A percentile compares a stretch with the other conserved stretches of the same genome.
phyloP scores from a whole-genome alignment of 2,329 filamentous ascomycete genomes.

The Chrysoporthe puriensis region DNA sequence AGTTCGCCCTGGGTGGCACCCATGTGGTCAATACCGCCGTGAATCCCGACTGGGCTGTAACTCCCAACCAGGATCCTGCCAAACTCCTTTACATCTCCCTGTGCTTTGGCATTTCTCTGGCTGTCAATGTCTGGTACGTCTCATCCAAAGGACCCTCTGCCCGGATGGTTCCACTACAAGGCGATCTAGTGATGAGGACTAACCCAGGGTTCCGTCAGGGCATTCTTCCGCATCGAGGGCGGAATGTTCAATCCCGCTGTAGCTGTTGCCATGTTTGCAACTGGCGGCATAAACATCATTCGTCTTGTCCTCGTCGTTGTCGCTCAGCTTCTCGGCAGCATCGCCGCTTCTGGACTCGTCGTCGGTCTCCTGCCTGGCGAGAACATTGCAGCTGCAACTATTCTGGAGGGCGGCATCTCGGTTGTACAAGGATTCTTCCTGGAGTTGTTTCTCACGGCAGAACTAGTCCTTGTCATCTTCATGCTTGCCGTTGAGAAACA shows the following conservation, averaged over 20 bases:
- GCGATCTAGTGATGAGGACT: background rate
- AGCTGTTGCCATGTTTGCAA: slow-evolving; percentile 63
- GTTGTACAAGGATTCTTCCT: slow-evolving; percentile 65
- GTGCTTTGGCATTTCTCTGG: slow-evolving; percentile 53
- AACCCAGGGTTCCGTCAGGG: slow-evolving; percentile 27
- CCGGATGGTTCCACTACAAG: background rate
- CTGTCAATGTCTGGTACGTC: slow-evolving; percentile 54
- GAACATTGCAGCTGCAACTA: slow-evolving; percentile 57
- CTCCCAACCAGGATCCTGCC: slow-evolving; percentile 33
- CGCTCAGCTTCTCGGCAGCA: slow-evolving; percentile 62
- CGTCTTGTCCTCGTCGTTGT: slow-evolving; percentile 56
- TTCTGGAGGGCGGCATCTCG: slow-evolving; percentile 54
- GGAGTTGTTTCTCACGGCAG: slow-evolving; percentile 67
- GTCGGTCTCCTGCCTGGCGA: slow-evolving; percentile 61
- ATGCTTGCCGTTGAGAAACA: slow-evolving; percentile 77
- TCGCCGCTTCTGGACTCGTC: slow-evolving; percentile 61
- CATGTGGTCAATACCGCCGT: slow-evolving; percentile 35
- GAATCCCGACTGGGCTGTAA: slow-evolving; percentile 14
- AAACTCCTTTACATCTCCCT: slow-evolving; percentile 54
- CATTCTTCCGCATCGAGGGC: slow-evolving; percentile 58
- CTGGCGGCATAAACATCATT: slow-evolving; percentile 57
- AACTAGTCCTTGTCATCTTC: slow-evolving; percentile 67
- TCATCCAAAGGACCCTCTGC: background rate
- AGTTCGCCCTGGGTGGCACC: slow-evolving; percentile 37
- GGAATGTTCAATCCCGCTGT: slow-evolving; percentile 57